Evolutionary conservation across 2,329 filamentous ascomycete species (phyloP).

Genomic region (Trichophyton equinum): DNA sequence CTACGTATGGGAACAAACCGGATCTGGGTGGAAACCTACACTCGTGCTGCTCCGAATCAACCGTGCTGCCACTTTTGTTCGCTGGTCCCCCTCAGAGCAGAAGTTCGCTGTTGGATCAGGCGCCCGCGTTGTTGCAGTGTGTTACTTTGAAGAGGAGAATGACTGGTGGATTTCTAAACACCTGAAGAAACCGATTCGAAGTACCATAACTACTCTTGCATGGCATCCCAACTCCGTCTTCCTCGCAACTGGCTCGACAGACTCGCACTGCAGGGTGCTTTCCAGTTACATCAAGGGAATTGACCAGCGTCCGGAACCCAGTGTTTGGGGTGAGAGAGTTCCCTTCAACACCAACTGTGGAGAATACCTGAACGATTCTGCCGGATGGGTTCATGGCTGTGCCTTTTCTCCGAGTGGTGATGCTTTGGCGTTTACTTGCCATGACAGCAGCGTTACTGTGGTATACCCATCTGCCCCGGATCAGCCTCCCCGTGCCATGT

Average conservation of each 20-base stretch:
- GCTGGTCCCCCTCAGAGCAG: constrained; percentile 91
- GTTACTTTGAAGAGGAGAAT: constrained; percentile 98
- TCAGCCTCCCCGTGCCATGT: constrained; percentile 76
- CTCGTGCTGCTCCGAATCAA: constrained; percentile 95
- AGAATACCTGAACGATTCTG: constrained; percentile 89
- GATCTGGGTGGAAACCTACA: constrained; percentile 87
- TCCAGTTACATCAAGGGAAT: constrained; percentile 94
- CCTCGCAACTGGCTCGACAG: constrained; percentile 87
- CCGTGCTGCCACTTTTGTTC: constrained; percentile 87
- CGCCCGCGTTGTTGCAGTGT: constrained; percentile 87
- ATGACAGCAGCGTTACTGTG: constrained; percentile 92
- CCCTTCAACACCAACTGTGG: constrained; percentile 98
- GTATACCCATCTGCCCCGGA: constrained; percentile 90
- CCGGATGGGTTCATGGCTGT: constrained; percentile 90
- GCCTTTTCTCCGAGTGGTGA: constrained; percentile 87
- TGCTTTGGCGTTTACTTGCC: constrained; percentile 83
- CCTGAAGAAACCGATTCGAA: constrained; percentile 95
- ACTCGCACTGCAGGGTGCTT: constrained; percentile 89
- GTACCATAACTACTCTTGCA: constrained; percentile 83
- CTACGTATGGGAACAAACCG: constrained; percentile 93
- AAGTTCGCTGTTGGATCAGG: constrained; percentile 97
- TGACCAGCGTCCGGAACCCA: constrained; percentile 71
- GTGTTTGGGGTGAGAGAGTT: constrained; percentile 84
- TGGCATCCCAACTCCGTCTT: constrained; percentile 98
- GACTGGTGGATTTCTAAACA: constrained; percentile 99